Conservation (phyloP, 2,329 filamentous ascomycete genomes). For the Ambrosiella xylebori region DNA sequence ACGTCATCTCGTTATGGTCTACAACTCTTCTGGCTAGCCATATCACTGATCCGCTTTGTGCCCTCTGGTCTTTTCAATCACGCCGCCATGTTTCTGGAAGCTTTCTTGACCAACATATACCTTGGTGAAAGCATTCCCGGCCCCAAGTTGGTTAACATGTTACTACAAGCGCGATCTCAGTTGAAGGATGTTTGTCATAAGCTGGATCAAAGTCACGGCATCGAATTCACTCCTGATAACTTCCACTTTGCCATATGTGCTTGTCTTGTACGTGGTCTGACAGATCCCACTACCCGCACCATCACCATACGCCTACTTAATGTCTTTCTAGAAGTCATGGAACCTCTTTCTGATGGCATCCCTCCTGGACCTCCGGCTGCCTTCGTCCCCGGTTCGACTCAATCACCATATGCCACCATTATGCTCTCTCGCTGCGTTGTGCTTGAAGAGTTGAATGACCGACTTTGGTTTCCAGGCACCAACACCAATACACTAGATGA, state of each 20-base stretch:
- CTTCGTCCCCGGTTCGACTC: slow-evolving; percentile 12
- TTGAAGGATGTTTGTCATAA: slow-evolving; percentile 44
- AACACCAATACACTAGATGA: slow-evolving; percentile 26
- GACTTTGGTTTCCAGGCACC: slow-evolving; percentile 42
- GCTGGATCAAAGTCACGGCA: slow-evolving; percentile 47
- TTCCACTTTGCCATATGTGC: slow-evolving; percentile 53
- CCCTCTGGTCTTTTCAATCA: slow-evolving; percentile 48
- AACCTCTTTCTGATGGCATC: slow-evolving; percentile 13
- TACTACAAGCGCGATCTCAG: slow-evolving; percentile 42
- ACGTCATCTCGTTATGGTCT: slow-evolving; percentile 49
- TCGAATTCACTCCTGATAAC: slow-evolving; percentile 45
- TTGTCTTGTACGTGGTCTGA: slow-evolving; percentile 45
- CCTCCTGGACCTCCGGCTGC: slow-evolving; percentile 15
- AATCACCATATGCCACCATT: slow-evolving; percentile 42
- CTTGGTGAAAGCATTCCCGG: slow-evolving; percentile 41
- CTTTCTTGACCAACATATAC: slow-evolving; percentile 46
- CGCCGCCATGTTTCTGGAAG: slow-evolving; percentile 45
- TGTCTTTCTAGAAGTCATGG: slow-evolving; percentile 35
- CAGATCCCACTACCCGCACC: slow-evolving; percentile 41
- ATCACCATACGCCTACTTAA: slow-evolving; percentile 43
- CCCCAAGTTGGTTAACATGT: slow-evolving; percentile 38
- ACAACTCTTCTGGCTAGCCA: slow-evolving; percentile 53
- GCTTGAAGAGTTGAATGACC: slow-evolving; percentile 43
- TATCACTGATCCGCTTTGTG: slow-evolving; percentile 47
- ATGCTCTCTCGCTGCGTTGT: slow-evolving; percentile 39